Percentiles rank a stretch among this genome's conserved stretches.
Conservation (phyloP, 2,329 filamentous ascomycete species). For the Rugonectria rugulosa region DNA sequence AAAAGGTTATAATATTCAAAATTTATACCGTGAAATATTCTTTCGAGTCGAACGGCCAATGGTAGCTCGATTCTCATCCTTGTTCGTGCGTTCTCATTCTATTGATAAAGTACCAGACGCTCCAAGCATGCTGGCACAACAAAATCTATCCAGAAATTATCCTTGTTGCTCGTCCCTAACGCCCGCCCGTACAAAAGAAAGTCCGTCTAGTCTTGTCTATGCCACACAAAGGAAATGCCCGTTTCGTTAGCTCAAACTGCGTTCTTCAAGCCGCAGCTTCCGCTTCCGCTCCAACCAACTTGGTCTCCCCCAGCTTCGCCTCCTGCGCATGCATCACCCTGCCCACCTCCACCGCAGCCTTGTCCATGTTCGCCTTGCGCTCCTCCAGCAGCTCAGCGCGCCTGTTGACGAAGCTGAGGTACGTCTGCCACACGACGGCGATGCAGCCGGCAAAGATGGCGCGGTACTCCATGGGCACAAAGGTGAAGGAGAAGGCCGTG, state of each 20-base stretch:
- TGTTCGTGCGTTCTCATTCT: no score
- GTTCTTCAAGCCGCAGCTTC: slow-evolving; percentile 9
- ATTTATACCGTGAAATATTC: no score
- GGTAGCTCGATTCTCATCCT: no score
- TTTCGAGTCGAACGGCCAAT: no score
- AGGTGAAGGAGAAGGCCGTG: slow-evolving; percentile 87
- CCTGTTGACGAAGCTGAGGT: slow-evolving; percentile 82
- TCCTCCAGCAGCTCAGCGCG: slow-evolving; percentile 62
- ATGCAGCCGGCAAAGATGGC: slow-evolving; percentile 81
- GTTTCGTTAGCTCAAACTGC: background rate
- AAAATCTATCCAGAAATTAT: background rate
- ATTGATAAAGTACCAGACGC: no score
- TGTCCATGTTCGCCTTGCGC: slow-evolving; percentile 10
- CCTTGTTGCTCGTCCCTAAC: background rate
- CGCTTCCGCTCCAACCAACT: slow-evolving; percentile 1
- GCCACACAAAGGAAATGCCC: background rate
- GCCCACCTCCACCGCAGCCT: slow-evolving; percentile 6
- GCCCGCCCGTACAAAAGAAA: background rate
- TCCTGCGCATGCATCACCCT: slow-evolving; percentile 1
- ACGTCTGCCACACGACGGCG: slow-evolving; percentile 92
- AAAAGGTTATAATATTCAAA: no score
- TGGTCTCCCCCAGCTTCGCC: background rate
- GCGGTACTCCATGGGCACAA: slow-evolving; percentile 79
- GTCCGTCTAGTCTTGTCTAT: slow-evolving; percentile 5
- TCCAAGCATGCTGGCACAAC: background rate